Conservation (phyloP, 1,284 basidiomycete species). For the Afroboletus lepidellus region DNA sequence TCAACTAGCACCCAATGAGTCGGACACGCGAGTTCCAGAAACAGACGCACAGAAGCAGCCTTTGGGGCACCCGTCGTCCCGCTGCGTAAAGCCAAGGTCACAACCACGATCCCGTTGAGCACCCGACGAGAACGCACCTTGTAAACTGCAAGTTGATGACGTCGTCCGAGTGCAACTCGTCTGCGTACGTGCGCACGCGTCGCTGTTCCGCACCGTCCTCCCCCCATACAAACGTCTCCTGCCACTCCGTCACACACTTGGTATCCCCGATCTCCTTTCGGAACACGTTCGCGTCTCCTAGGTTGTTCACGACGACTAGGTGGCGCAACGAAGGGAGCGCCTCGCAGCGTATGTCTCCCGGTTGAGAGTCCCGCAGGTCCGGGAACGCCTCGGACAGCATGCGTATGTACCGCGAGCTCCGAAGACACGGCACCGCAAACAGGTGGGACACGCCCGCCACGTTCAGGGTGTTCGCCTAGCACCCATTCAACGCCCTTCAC, state of each 20-base stretch:
- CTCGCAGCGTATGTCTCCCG: constrained; percentile 60
- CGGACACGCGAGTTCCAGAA: not conserved
- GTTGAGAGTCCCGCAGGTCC: constrained; percentile 46
- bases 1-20: constrained; percentile 47
- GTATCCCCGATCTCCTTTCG: constrained; percentile 44
- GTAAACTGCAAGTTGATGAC: constrained; percentile 83
- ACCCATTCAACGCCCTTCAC: not conserved
- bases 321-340: constrained; percentile 64
- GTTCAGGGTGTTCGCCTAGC: constrained; percentile 59
- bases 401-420: constrained; percentile 59
- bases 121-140: constrained; percentile 46
- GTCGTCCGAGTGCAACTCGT: constrained; percentile 56
- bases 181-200: constrained; percentile 41
- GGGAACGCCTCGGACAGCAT: constrained; percentile 62
- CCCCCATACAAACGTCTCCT: constrained; percentile 62
- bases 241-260: constrained; percentile 61
- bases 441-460: constrained; percentile 70
- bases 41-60: constrained; percentile 64
- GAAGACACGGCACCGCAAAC: constrained; percentile 70
- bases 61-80: constrained; percentile 80
- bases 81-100: constrained; percentile 37
- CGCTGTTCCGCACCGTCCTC: constrained; percentile 45
- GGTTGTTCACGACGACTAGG: constrained; percentile 69
- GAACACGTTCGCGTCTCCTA: constrained; percentile 39
- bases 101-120: not conserved